A percentile compares a stretch with the other conserved stretches of the same genome.
Evolutionary conservation across 495 filamentous ascomycete genomes (phyloP).

Genomic region (Lepidopterella palustris): DNA sequence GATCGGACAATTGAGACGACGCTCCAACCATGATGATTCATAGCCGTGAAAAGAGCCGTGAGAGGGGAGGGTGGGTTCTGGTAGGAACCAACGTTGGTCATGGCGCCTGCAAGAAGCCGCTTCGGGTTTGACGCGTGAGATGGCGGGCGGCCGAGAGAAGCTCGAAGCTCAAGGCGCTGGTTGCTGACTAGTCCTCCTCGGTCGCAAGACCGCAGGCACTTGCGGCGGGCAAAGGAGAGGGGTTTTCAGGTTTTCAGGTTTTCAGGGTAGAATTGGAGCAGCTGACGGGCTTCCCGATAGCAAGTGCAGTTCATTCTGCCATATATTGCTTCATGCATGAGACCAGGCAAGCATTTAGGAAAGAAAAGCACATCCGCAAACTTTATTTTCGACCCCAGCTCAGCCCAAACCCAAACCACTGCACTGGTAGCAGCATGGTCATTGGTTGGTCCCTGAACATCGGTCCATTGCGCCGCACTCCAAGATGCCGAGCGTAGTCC

Average conservation of each 20-base stretch:
- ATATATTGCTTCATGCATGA: no score
- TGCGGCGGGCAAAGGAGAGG: no score
- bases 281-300: no score
- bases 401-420: conserved; percentile 19
- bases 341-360: neutral
- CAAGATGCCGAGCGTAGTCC: no score
- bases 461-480: neutral
- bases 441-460: neutral
- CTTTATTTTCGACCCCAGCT: conserved; percentile 24
- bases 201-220: no score
- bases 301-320: no score
- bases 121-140: conserved; percentile 14
- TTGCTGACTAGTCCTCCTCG: no score
- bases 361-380: conserved; percentile 8
- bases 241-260: no score
- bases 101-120: conserved; percentile 22
- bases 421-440: conserved; percentile 5
- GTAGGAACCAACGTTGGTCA: conserved; percentile 11
- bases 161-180: neutral
- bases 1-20: neutral
- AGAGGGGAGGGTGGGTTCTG: neutral
- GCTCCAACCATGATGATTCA: neutral
- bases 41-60: neutral
- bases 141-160: conserved; percentile 12
- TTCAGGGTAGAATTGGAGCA: no score